Evolutionary conservation across 306 rosid species (phyloP).

Genomic region (Cicer cuneatum): DNA sequence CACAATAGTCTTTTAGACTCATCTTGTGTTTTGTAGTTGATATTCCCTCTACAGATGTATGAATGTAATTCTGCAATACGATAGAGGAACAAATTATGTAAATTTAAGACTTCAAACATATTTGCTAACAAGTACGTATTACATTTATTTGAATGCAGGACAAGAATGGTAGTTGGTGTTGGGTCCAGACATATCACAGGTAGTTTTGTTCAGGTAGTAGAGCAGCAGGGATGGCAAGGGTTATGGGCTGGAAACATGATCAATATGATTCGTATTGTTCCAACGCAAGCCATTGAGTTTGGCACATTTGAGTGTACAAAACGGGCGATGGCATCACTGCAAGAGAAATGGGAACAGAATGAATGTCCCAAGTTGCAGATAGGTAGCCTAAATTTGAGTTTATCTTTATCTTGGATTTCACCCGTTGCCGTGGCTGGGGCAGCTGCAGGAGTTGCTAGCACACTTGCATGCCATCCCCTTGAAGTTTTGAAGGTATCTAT

Average conservation of each 20-base stretch:
- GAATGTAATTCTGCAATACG: background rate
- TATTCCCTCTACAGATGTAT: too few species aligned
- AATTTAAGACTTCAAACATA: background rate
- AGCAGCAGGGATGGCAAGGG: slow-evolving; percentile 98
- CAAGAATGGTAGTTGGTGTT: slow-evolving; percentile 97
- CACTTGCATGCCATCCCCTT: slow-evolving; percentile 90
- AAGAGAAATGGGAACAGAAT: slow-evolving; percentile 65
- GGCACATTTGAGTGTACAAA: slow-evolving; percentile 85
- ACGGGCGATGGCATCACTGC: slow-evolving; percentile 73
- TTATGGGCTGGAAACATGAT: slow-evolving; percentile 95
- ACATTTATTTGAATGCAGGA: slow-evolving; percentile 58
- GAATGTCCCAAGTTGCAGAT: slow-evolving; percentile 67
- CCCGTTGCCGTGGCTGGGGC: slow-evolving; percentile 96
- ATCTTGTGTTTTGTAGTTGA: too few species aligned
- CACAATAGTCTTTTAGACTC: too few species aligned
- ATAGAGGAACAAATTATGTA: background rate
- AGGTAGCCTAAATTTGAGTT: slow-evolving; percentile 64
- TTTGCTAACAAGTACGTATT: slow-evolving; percentile 5
- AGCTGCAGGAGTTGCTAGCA: slow-evolving; percentile 87
- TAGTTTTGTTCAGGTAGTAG: slow-evolving; percentile 85
- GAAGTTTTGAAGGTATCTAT: slow-evolving; percentile 93
- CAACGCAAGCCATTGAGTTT: slow-evolving; percentile 92
- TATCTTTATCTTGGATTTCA: slow-evolving; percentile 85
- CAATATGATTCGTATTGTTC: slow-evolving; percentile 94
- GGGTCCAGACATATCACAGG: slow-evolving; percentile 79